Percentiles rank a stretch among this genome's conserved stretches.
These are phyloP conservation scores for Alnus glutinosa DNA, from an alignment of 306 rosid genomes.

Conservation along the genomic window DNA sequence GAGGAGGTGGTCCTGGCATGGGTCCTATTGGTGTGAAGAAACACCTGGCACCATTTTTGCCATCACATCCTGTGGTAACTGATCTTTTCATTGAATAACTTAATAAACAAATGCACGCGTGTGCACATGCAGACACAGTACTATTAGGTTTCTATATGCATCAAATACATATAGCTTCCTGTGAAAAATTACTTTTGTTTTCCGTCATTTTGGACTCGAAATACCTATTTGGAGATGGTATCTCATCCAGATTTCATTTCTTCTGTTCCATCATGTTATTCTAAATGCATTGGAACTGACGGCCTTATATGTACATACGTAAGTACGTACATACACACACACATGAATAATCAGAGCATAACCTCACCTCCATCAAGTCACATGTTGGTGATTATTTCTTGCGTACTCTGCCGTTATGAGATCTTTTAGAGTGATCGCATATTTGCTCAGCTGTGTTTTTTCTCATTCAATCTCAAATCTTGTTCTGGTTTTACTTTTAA, in stretches of 20 bases:
- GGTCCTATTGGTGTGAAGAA: constrained; percentile 99
- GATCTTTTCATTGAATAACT: constrained; percentile 12
- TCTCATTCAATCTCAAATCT: constrained; percentile 6
- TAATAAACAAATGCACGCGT: not conserved
- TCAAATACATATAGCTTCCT: constrained; percentile 14
- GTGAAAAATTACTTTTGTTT: not conserved
- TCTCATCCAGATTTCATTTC: not conserved
- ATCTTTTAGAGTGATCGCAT: not conserved
- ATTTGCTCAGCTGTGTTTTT: not conserved
- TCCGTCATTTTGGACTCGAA: not conserved
- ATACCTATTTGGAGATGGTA: not conserved
- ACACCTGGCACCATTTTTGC: constrained; percentile 97
- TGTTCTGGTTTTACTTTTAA: constrained; percentile 20
- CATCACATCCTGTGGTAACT: constrained; percentile 97
- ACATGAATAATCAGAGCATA: not conserved
- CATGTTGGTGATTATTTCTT: not conserved
- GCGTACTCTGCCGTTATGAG: not conserved
- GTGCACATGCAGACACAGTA: not conserved
- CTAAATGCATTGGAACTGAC: not conserved
- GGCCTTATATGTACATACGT: not conserved
- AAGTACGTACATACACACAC: not conserved
- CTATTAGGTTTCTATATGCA: constrained; percentile 14
- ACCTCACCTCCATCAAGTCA: not conserved
- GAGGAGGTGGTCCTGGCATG: constrained; percentile 99
- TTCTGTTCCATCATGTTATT: not conserved